A percentile compares a stretch with the other conserved stretches of the same genome.
These are phyloP conservation scores for Cladorrhinum samala DNA, from an alignment of 495 filamentous ascomycete species.

Conservation along the genomic window DNA sequence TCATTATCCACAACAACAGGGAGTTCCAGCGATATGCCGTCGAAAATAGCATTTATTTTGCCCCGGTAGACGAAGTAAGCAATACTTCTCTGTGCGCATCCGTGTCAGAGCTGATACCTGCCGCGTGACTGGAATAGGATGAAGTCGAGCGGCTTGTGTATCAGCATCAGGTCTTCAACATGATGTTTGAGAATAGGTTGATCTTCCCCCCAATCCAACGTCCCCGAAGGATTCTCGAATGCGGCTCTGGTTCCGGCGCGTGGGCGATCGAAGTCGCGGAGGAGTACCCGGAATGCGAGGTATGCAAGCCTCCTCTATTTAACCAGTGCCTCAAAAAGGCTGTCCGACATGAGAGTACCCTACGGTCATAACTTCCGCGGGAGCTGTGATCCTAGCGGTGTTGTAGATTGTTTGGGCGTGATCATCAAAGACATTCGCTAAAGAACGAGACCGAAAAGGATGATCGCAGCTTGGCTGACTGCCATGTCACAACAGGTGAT, in stretches of 20 bases:
- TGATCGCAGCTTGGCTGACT: constrained; percentile 1
- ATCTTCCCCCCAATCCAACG: constrained; percentile 70
- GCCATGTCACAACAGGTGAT: constrained; percentile 52
- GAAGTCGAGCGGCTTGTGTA: constrained; percentile 70
- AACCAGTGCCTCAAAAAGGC: background rate
- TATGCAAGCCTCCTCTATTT: constrained; percentile 35
- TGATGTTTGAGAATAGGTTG: constrained; percentile 66
- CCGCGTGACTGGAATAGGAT: constrained; percentile 47
- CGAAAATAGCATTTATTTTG: constrained; percentile 65
- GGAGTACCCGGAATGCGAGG: constrained; percentile 66
- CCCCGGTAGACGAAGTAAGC: constrained; percentile 79
- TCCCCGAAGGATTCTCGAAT: constrained; percentile 66
- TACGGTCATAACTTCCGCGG: too few species aligned
- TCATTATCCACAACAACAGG: constrained; percentile 59
- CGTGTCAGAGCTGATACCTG: constrained; percentile 1
- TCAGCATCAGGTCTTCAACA: constrained; percentile 64
- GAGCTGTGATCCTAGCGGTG: too few species aligned
- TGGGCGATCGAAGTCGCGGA: constrained; percentile 48
- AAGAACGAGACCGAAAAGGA: too few species aligned
- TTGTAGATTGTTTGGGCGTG: too few species aligned
- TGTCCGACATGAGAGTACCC: too few species aligned
- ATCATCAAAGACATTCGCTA: too few species aligned
- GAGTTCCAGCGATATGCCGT: constrained; percentile 70
- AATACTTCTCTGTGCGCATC: constrained; percentile 9
- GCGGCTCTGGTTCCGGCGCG: constrained; percentile 61